Evolutionary conservation across 495 filamentous ascomycete species (phyloP).

Genomic region (Beverwykella pulmonaria): DNA sequence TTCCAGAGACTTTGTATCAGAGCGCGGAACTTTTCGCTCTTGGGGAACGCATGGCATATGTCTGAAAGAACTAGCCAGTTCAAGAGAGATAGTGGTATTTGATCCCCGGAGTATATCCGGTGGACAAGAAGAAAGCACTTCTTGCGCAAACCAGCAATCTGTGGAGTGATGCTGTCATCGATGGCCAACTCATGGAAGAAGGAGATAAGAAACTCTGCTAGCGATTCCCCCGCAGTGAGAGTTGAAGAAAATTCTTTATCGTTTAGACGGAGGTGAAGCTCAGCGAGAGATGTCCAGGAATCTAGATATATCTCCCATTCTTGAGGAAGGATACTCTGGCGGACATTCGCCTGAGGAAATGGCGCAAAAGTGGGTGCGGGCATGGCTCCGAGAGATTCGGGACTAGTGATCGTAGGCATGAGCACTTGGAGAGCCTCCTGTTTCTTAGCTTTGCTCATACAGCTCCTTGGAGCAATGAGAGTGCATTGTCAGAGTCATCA

Average conservation of each 20-base stretch:
- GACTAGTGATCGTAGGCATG: background rate
- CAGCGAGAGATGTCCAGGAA: constrained; percentile 70
- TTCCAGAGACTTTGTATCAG: constrained; percentile 52
- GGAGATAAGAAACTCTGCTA: constrained; percentile 62
- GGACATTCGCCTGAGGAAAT: constrained; percentile 70
- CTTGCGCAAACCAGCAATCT: constrained; percentile 60
- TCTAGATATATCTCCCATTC: constrained; percentile 81
- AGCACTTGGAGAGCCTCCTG: background rate
- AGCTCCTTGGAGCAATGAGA: background rate
- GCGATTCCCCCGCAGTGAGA: constrained; percentile 56
- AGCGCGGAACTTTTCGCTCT: constrained; percentile 51
- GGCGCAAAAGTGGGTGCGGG: constrained; percentile 70
- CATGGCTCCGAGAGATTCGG: constrained; percentile 34
- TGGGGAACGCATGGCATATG: constrained; percentile 58
- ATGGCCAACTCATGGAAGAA: constrained; percentile 57
- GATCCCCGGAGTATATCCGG: constrained; percentile 50
- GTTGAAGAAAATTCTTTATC: constrained; percentile 54
- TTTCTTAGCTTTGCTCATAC: background rate
- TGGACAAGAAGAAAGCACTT: constrained; percentile 63
- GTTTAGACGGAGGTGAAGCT: constrained; percentile 63
- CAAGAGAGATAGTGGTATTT: constrained; percentile 52
- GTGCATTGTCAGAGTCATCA: background rate
- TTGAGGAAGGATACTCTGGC: constrained; percentile 62
- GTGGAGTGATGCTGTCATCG: constrained; percentile 49
- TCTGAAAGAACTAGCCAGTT: constrained; percentile 62